Base-by-base conservation (phyloP, 2,329 filamentous ascomycete species). In the Aspergillus sp. region DNA sequence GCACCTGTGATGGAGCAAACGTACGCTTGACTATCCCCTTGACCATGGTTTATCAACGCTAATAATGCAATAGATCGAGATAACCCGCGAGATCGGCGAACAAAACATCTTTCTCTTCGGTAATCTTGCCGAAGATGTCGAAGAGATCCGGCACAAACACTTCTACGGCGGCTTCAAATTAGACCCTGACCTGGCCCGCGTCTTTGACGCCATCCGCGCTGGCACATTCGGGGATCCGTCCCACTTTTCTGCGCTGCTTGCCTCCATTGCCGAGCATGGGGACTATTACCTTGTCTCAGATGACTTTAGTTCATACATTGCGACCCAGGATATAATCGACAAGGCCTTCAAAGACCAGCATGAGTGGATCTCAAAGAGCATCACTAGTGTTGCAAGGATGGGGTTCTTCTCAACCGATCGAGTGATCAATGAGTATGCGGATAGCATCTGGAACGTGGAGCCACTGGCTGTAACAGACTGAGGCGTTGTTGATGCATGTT, bases 31-130 rank as follows among this genome's bases (percentile, higher is more conserved):
- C 13, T 23, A 41, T 22, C 43, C 41, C 47, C 9, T 28, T 17
- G n/a, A 51, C 9, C 11, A 19, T 22, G 28, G n/a, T 13, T 11
- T 51, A 31, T 17, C 13, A n/a, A 41, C 28, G 56, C 56, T 52
- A 49, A 53, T 19, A 34, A 31, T 28, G 56, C 55, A 41, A 28
- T 63, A 89, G 91, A 97, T 97, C 77, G 93, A 97, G 82, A 98
- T 98, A 75, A 98, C 95, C 3, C 92, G 95, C 62, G 95, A 99
- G 79, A 91, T 98, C 73, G 92, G 93, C 71, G 93, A 98, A 74
- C 89, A 92, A 75, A 98, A 98, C 81, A 97, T 99, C 76, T 99
- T 99, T 88, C 87, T 99, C 69, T 98, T 99, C 75, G 95, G 95
- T 63, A 97, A 94, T 76, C 86, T 99, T 22, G 89, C 95, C 59